These are phyloP conservation scores for Sphagnum fallax DNA, from an alignment of 228 moss, liverwort and hornwort genomes.

Conservation along the genomic window DNA sequence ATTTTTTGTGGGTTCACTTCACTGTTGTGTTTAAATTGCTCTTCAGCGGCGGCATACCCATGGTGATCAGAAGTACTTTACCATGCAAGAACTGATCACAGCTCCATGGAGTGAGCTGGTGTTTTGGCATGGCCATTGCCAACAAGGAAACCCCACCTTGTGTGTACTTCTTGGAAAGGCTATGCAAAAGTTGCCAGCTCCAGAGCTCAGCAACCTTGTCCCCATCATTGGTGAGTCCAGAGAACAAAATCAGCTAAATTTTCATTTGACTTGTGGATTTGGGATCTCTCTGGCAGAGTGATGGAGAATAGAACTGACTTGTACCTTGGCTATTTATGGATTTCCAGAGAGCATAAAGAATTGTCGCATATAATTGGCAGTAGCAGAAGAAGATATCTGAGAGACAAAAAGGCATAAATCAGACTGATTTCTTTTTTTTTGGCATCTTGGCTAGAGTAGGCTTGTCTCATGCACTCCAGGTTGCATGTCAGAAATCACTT, in stretches of 20 bases:
- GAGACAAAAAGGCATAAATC: no score
- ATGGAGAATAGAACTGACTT: neutral
- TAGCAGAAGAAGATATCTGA: no score
- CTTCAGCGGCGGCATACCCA: conserved; percentile 64
- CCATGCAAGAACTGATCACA: conserved; percentile 32
- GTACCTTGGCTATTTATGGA: neutral
- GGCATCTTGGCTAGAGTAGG: neutral
- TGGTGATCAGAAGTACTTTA: conserved; percentile 59
- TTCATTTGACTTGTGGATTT: neutral
- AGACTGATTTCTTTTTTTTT: neutral
- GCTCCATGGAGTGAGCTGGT: conserved; percentile 58
- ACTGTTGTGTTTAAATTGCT: neutral
- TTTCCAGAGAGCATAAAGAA: neutral
- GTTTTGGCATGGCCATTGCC: conserved; percentile 81
- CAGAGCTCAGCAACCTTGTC: conserved; percentile 49
- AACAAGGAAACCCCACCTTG: conserved; percentile 65
- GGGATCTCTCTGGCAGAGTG: neutral
- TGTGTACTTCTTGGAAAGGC: conserved; percentile 67
- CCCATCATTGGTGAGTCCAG: conserved; percentile 52
- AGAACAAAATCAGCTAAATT: neutral
- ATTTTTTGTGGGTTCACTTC: no score
- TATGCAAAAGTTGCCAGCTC: conserved; percentile 46
- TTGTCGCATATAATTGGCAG: no score
- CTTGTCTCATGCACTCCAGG: neutral
- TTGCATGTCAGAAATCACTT: neutral